Evolutionary conservation across 306 rosid genomes (phyloP).

Genomic region (Hylodesmum podocarpum): DNA sequence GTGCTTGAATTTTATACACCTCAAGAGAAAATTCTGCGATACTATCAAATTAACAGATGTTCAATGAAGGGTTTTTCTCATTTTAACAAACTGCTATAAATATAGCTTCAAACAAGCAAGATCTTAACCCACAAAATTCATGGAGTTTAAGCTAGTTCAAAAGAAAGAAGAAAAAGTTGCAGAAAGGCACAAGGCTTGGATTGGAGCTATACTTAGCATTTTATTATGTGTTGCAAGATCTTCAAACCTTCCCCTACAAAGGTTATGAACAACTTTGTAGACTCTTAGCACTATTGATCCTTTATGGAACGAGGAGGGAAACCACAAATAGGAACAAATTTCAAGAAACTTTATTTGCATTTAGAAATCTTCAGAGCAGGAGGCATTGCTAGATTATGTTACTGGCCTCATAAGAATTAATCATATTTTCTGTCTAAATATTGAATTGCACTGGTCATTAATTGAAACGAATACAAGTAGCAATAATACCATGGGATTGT

Average conservation of each 20-base stretch:
- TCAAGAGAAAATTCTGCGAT: slow-evolving; percentile 38
- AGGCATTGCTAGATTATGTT: neutral
- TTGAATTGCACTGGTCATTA: neutral
- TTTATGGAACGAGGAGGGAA: neutral
- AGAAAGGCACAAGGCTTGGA: neutral
- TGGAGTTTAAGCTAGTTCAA: slow-evolving; percentile 4
- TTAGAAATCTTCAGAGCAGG: neutral
- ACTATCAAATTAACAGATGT: slow-evolving; percentile 33
- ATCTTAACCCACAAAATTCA: slow-evolving; percentile 17
- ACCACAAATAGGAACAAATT: neutral
- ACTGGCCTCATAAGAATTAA: neutral
- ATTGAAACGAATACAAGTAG: neutral
- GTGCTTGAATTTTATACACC: slow-evolving; percentile 28
- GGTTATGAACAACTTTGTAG: neutral
- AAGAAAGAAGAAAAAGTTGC: neutral
- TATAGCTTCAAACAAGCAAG: slow-evolving; percentile 20
- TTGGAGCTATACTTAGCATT: neutral
- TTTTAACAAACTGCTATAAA: slow-evolving; percentile 18
- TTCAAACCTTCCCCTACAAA: neutral
- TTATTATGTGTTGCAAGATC: neutral
- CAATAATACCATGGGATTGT: neutral
- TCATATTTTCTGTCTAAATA: neutral
- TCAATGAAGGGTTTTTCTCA: slow-evolving; percentile 39
- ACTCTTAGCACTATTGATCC: neutral
- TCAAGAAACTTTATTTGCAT: neutral